Evolutionary conservation across 805 yeast genomes (phyloP).

Genomic region (Priceomyces haplophilus): DNA sequence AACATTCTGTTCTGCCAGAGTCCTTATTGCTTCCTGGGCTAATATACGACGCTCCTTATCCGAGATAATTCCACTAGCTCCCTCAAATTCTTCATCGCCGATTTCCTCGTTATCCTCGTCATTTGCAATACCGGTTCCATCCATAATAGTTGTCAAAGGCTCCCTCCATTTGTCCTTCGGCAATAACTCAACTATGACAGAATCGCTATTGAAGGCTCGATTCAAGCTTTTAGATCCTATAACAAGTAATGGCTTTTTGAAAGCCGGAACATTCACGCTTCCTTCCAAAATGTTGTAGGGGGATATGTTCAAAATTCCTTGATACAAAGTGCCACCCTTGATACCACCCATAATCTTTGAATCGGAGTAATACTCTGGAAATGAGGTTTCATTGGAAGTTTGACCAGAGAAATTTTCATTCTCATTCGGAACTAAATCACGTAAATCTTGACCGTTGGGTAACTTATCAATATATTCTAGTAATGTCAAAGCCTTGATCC

Average conservation of each 20-base stretch:
- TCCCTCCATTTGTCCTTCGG: conserved; percentile 86
- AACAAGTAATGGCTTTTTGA: conserved; percentile 77
- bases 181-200: conserved; percentile 83
- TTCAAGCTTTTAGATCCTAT: conserved; percentile 82
- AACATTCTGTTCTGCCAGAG: conserved; percentile 44
- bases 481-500: conserved; percentile 53
- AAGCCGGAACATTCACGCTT: conserved; percentile 63
- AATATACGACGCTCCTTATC: conserved; percentile 70
- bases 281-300: conserved; percentile 90
- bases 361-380: conserved; percentile 73
- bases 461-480: conserved; percentile 68
- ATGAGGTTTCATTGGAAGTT: conserved; percentile 51
- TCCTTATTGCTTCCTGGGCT: conserved; percentile 71
- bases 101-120: conserved; percentile 60
- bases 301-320: conserved; percentile 77
- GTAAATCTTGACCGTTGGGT: conserved; percentile 69
- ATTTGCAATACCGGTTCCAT: conserved; percentile 63
- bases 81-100: conserved; percentile 22
- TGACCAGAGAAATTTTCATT: conserved; percentile 34
- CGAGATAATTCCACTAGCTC: conserved; percentile 42
- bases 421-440: conserved; percentile 71
- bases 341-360: conserved; percentile 89
- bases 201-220: conserved; percentile 89
- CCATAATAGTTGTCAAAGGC: conserved; percentile 76
- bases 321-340: conserved; percentile 80